Evolutionary conservation across 2,329 filamentous ascomycete genomes (phyloP), one percentile per base, ranked within the genome.

Genomic region (Cladosporium colombiae): DNA sequence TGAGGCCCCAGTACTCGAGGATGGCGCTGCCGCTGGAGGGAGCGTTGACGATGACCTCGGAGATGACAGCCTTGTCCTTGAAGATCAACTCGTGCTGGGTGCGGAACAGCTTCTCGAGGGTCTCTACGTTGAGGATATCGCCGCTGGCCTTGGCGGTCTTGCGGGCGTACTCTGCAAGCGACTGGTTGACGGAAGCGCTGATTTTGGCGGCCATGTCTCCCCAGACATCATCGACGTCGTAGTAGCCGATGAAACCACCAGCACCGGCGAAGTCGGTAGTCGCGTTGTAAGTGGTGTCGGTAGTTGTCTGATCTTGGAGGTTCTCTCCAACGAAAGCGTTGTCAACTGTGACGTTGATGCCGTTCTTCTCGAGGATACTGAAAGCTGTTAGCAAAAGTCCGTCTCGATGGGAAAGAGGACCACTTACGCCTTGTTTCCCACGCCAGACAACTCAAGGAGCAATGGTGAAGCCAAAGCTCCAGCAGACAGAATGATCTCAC

Each of bases 401-500:
- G 8, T 46, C 10, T 18, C 2, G 31, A 13, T 33, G 18, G 3
- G 14, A 13, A 33, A 10, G 27, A 6, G n/a, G 3, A 3, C 2
- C 7, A 57, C 55, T 21, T 27, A 57, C 55, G 31, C 29, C 33
- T 57, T 75, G 58, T 81, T 78, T 4, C 88, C 88, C 46, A 90
- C 81, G 0, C 88, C 88, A 0, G 86, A 88, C 1, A 88, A 77
- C 68, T 89, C 87, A n/a, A 85, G 81, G 16, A 87, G 78, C 74
- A 84, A 85, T 6, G 83, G 88, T 10, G 84, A 86, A 71, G 83
- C 82, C 46, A 85, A 77, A 31, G 81, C 83, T 0, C 88, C 88
- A 0, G 85, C 86, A 5, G 83, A 83, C 2, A 90, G 73, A 18
- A 64, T 58, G 13, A 2, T 40, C 6, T 90, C 81, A 77, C 0